Evolutionary conservation across 129 eudicot genomes (phyloP), one percentile per base, ranked within the genome.

Genomic region (Flaveria bidentis): DNA sequence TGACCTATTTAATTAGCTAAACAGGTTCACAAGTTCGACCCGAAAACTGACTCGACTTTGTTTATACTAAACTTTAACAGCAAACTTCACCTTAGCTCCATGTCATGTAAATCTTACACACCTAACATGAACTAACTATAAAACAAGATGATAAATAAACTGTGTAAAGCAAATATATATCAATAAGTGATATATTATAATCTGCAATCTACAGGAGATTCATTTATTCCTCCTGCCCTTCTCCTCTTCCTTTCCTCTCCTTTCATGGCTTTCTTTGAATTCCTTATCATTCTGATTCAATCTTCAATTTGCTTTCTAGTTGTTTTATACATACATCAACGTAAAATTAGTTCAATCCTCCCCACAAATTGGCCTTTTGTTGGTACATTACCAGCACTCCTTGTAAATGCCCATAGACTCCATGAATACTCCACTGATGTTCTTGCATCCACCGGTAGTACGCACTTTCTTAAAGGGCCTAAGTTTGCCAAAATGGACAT

Each of bases 401-500:
- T 87, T 2, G 47, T 26, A 15, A 83, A 87, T 33, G 5, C 41
- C 11, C 72, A 80, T 20, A 76, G 85, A 12, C 0, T 80, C 42
- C 92, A 82, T 17, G 80, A 80, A 2, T 83, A 28, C 26, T 16
- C 22, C 1, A 71, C 82, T 0, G 82, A 85, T 1, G 0, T 79
- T 18, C 52, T 82, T 0, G 6, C 3, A 18, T 46, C 8, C 5
- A 30, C 14, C 28, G 78, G 81, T 0, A 77, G 84, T 22, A 76
- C 83, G 0, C 76, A 75, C 55, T 8, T n/a, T 30, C 52, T 79
- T 28, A 76, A 74, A 76, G 87, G 89, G 1, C 89, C 87, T 15
- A 56, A 77, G 72, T 78, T 87, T 56, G 33, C 85, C 16, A 77
- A 76, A 20, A 52, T 84, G 82, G 74, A 82, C 52, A 56, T 69